Percentiles rank a stretch among this genome's conserved stretches.
Evolutionary conservation across 1,139 yeast species (phyloP).

Genomic region (Pichia sp.): DNA sequence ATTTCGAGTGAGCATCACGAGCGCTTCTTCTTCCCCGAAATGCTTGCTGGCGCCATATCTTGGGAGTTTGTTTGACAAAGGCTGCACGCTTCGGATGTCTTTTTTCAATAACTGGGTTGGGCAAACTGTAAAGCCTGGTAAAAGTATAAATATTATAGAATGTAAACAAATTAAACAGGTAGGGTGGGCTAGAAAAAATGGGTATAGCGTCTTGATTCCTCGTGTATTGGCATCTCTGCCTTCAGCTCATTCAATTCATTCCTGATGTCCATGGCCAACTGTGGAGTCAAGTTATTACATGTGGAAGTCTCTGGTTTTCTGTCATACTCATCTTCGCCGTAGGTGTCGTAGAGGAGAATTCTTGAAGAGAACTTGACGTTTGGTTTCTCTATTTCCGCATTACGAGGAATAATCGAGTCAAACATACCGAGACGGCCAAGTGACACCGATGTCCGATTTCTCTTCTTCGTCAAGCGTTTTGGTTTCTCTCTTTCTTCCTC

Average conservation of each 20-base stretch:
- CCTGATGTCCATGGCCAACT: conserved; percentile 80
- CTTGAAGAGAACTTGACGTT: conserved; percentile 76
- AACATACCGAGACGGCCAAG: conserved; percentile 26
- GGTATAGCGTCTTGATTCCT: conserved; percentile 71
- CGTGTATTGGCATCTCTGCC: conserved; percentile 75
- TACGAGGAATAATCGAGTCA: conserved; percentile 17
- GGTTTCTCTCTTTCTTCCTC: conserved; percentile 20
- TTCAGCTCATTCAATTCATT: conserved; percentile 79
- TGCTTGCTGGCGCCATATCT: too few relatives aligned
- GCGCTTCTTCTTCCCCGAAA: too few relatives aligned
- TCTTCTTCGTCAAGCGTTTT: conserved; percentile 18
- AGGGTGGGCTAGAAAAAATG: conserved; percentile 60
- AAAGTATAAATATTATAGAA: neutral
- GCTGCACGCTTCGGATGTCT: too few relatives aligned
- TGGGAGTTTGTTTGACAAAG: too few relatives aligned
- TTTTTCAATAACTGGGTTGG: too few relatives aligned
- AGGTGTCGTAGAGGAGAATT: conserved; percentile 82
- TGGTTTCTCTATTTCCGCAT: conserved; percentile 14
- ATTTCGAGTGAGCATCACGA: too few relatives aligned
- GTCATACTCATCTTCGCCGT: conserved; percentile 80
- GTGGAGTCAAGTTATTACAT: conserved; percentile 87
- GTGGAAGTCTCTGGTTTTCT: conserved; percentile 93
- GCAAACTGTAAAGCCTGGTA: neutral
- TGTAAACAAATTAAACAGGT: neutral
- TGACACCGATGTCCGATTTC: conserved; percentile 23